Base-by-base conservation (phyloP, 192 early-diverging fungal genomes). In the Pilobolus umbonatus region DNA sequence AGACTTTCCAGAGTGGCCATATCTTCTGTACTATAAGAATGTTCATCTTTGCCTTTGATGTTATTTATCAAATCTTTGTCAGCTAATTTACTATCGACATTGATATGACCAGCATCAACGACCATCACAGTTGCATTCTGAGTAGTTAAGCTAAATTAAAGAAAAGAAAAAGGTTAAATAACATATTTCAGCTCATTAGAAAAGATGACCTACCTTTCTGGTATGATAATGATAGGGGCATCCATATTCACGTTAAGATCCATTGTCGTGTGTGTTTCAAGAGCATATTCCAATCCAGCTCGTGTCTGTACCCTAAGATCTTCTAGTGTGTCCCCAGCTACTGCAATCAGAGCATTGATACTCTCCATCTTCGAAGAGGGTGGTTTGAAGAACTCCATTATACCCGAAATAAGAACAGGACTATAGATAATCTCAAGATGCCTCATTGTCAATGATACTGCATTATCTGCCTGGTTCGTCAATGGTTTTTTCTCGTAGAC, bases 211-310 rank as follows among this genome's bases (percentile, higher is more conserved):
- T 64, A 64, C 61, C 57, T 67, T 57, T 80, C 75, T 15, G 90
- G 91, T 5, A 95, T 67, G 12, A 93, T 72, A 73, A 95, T 80
- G 28, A 93, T 82, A 0, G 93, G 93, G 5, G 93, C 93, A 57
- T 90, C 88, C 55, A 90, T 76, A 58, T 95, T 86, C 8, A 95
- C 73, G 38, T 84, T 80, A 10, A 94, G 65, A 61, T 89, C 86
- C 2, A 89, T 52, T 0, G 90, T 89, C 38, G 85, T 88, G 66
- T 93, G 88, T 57, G 81, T 76, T 30, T 79, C 81, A 40, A 95
- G 57, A 2, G 88, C 88, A 69, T 80, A 88, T 57, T 90, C 84
- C 4, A 95, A 66, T 1, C 91, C 86, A 4, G 87, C 86, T 17
- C 81, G 67, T 0, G 93, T 91, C 71, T 92, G 89, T 22, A 81